A percentile compares a stretch with the other conserved stretches of the same genome.
phyloP scores from a whole-genome alignment of 768 basidiomycete genomes.

The Polyporus arcularius region DNA sequence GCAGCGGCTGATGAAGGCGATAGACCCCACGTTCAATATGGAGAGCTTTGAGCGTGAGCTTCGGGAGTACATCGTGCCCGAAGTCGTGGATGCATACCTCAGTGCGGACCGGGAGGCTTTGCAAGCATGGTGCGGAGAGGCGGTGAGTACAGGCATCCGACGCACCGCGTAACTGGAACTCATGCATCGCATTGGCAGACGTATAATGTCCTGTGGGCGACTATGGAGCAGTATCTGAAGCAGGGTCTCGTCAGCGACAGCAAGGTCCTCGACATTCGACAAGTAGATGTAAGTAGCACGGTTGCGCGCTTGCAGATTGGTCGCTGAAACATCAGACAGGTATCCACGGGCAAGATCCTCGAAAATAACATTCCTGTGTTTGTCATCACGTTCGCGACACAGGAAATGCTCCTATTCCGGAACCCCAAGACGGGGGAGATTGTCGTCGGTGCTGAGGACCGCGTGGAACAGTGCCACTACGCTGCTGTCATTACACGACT shows the following conservation, averaged over 20 bases:
- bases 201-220: conserved; percentile 98
- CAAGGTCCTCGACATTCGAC: conserved; percentile 94
- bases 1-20: conserved; percentile 77
- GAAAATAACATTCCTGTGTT: conserved; percentile 91
- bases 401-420: conserved; percentile 91
- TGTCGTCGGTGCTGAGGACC: conserved; percentile 82
- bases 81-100: conserved; percentile 95
- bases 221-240: conserved; percentile 89
- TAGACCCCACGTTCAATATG: conserved; percentile 86
- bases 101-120: conserved; percentile 86
- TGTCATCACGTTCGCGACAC: conserved; percentile 88
- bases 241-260: conserved; percentile 92
- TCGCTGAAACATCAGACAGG: conserved; percentile 40
- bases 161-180: neutral
- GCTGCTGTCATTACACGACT: conserved; percentile 88
- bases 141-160: conserved; percentile 52
- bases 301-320: neutral
- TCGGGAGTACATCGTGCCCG: conserved; percentile 95
- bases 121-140: conserved; percentile 92
- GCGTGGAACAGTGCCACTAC: conserved; percentile 92
- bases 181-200: conserved; percentile 52
- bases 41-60: conserved; percentile 89
- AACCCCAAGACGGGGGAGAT: conserved; percentile 89
- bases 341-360: conserved; percentile 83
- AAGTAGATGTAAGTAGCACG: conserved; percentile 79